Percentiles rank a stretch among this genome's conserved stretches.
These are phyloP conservation scores for Garcia nutans DNA, from an alignment of 345 rosid genomes.

Conservation along the genomic window DNA sequence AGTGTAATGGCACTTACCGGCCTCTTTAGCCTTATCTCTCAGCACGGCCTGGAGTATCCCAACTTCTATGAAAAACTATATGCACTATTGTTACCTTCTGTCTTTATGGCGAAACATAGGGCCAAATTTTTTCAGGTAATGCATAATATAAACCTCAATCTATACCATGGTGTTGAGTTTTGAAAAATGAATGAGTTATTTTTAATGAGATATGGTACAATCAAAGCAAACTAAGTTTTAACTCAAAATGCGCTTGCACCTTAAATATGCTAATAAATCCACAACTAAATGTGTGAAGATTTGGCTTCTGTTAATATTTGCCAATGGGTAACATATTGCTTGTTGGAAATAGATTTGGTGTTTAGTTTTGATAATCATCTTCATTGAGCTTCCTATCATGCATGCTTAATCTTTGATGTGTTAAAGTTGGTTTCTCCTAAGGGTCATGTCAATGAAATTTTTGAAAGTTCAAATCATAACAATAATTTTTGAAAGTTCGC, in stretches of 20 bases:
- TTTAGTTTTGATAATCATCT: too few relatives aligned
- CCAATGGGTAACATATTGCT: too few relatives aligned
- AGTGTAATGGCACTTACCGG: constrained; percentile 96
- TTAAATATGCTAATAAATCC: background rate
- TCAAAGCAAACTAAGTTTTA: background rate
- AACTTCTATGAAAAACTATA: constrained; percentile 86
- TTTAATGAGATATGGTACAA: background rate
- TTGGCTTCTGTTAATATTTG: too few relatives aligned
- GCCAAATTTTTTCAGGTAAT: constrained; percentile 89
- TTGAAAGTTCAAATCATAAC: background rate
- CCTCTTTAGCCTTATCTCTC: constrained; percentile 86
- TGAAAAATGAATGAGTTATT: background rate
- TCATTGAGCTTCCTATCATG: too few relatives aligned
- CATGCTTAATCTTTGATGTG: background rate
- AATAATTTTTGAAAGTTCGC: too few relatives aligned
- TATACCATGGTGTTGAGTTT: background rate
- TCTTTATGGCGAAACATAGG: constrained; percentile 86
- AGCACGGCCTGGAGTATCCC: constrained; percentile 86
- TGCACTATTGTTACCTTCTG: constrained; percentile 69
- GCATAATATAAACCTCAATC: background rate
- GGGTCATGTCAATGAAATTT: background rate
- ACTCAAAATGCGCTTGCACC: background rate
- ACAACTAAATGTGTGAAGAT: too few relatives aligned
- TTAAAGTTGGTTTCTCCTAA: constrained; percentile 1
- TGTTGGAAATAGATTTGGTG: too few relatives aligned